Percentiles rank a stretch among this genome's conserved stretches.
phyloP scores from a whole-genome alignment of 306 rosid species.

The Vicia sativa region DNA sequence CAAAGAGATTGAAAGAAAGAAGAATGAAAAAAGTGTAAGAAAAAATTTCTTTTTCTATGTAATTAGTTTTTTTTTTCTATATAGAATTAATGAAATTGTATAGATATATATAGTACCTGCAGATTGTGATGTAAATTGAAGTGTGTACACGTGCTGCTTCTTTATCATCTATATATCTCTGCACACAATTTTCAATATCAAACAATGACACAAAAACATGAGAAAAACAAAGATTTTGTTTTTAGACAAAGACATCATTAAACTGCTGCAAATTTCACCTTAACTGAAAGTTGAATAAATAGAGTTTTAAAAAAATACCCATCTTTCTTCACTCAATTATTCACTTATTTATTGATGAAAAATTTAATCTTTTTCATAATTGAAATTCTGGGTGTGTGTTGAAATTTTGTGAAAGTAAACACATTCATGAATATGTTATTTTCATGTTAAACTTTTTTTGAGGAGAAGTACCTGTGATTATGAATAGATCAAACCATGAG shows the following conservation, averaged over 20 bases:
- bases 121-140: slow-evolving; percentile 54
- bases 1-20: neutral
- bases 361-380: neutral
- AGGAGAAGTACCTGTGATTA: slow-evolving; percentile 70
- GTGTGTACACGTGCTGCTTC: slow-evolving; percentile 85
- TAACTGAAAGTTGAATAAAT: slow-evolving; percentile 47
- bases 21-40: slow-evolving; percentile 21
- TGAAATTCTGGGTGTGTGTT: slow-evolving; percentile 41
- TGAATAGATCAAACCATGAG: slow-evolving; percentile 52
- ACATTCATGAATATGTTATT: slow-evolving; percentile 1
- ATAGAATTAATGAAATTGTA: slow-evolving; percentile 34
- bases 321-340: slow-evolving; percentile 73
- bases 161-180: slow-evolving; percentile 48
- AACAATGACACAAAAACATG: slow-evolving; percentile 52
- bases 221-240: slow-evolving; percentile 1
- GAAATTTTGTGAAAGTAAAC: slow-evolving; percentile 11
- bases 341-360: slow-evolving; percentile 46
- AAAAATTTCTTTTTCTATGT: slow-evolving; percentile 41
- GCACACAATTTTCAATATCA: slow-evolving; percentile 44
- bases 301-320: slow-evolving; percentile 58
- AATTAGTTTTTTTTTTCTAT: slow-evolving; percentile 2
- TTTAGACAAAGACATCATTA: slow-evolving; percentile 32
- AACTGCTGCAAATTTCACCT: slow-evolving; percentile 30
- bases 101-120: slow-evolving; percentile 50
- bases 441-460: slow-evolving; percentile 34